Evolutionary conservation across 2,329 filamentous ascomycete genomes (phyloP), one percentile per base, ranked within the genome.

Genomic region (Pseudogymnoascus sp.): DNA sequence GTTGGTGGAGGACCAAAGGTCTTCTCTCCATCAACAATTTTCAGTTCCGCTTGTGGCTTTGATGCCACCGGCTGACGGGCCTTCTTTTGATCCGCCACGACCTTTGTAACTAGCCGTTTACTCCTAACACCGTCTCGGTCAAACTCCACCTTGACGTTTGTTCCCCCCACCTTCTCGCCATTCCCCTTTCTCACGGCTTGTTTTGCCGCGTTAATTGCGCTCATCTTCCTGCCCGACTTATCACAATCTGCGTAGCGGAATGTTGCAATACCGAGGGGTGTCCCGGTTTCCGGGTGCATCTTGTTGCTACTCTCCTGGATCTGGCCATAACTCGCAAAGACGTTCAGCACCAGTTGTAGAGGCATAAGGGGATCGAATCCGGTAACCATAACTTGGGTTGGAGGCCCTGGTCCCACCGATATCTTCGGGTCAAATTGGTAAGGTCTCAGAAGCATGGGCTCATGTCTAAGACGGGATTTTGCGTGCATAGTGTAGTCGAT

Each of bases 291-390:
- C 7, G 94, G 94, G 74, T 99, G 92, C 70, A 95, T 93, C 73
- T 95, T 93, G 72, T 97, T 97, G 71, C 90, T 92, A 69, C 95
- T 88, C 71, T 92, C 89, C 48, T 88, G 88, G 65, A 99, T 92
- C 63, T 96, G 90, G 60, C 92, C 92, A 75, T 89, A 96, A 2
- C 83, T 85, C 15, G 87, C 84, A 72, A 96, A 95, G 61, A 90
- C 83, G 52, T 87, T 84, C 15, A 83, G 84, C 59, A 96, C 82
- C 69, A 90, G 89, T 61, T 85, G 83, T 69, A 96, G 90, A 10
- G 90, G 84, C 40, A 89, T 87, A 66, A 97, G 79, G 5, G 93
- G 92, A 74, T 97, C 94, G 73, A 97, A 97, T n/a, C 92, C 91
- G n/a, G 87, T 92, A 18, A 97, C 91, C 3, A 97, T 87, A 58